Base-by-base conservation (phyloP, 73 alveolate species). In the Diophrys sp. region DNA sequence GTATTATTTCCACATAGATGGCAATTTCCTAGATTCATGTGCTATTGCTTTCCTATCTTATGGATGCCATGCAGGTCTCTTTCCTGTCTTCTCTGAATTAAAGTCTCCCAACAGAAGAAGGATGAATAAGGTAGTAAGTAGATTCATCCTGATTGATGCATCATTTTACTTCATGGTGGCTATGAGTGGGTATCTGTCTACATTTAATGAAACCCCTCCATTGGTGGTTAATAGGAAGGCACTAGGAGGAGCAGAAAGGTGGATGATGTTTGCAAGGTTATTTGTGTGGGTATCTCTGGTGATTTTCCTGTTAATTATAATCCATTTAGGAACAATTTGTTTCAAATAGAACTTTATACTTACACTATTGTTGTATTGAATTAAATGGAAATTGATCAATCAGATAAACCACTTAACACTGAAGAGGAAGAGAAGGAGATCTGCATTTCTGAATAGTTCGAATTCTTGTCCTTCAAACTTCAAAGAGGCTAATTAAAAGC, bases 41-140 rank as follows among this genome's bases (percentile, higher is more conserved):
- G 62, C 62, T 18, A 44, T 44, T 11, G 5, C 62, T 44, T 18
- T 11, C 5, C 62, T 44, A 44, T 11, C 83, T 14, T 81, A 81
- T 73, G 56, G 77, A 23, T 81, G 89, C 78, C 74, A 81, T 56
- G 89, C 74, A 31, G 29, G 74, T 54, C 54, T 81, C 29, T 31
- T 81, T 32, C 89, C 89, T 1, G 73, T 81, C 1, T 81, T 71
- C 80, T 81, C 89, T 0, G 89, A 81, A 34, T 76, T 81, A 2
- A 55, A 71, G 23, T 71, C 73, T 70, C 89, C 89, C 14, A 29
- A 14, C n/a, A 33, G 29, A 71, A 71, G 83, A 55, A 72, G 89
- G 54, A 81, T 81, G 30, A 30, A 71, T 57, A 81, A 81, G 56
- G 79, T 81, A 24, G 67, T 81, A 18, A 34, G 73, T 25, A 33